Evolutionary conservation across 139 green algal genomes (phyloP).

Genomic region (Chlamydomonas incerta): DNA sequence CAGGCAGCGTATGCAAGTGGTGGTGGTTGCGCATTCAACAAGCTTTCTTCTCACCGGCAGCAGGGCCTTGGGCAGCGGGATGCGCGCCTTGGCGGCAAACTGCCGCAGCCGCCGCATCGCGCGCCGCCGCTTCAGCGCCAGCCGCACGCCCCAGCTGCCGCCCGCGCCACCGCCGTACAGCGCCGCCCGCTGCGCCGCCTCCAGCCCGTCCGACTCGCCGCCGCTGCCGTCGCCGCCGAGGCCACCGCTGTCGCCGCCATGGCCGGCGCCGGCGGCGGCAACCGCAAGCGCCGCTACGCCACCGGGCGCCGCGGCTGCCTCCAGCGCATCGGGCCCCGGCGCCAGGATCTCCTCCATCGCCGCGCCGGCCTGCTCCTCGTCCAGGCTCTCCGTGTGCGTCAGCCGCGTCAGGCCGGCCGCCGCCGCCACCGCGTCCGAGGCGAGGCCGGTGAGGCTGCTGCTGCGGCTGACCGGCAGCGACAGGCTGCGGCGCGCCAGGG

Average conservation of each 20-base stretch:
- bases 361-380: background rate
- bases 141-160: background rate
- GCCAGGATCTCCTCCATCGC: conserved; percentile 32
- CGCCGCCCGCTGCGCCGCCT: background rate
- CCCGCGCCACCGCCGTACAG: background rate
- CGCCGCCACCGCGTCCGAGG: background rate
- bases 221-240: background rate
- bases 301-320: background rate
- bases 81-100: background rate
- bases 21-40: too few relatives aligned
- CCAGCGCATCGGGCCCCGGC: background rate
- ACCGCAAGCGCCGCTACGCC: background rate
- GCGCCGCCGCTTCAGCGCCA: background rate
- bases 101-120: background rate
- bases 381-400: background rate
- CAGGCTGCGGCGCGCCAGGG: too few relatives aligned
- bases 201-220: background rate
- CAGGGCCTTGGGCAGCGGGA: conserved; percentile 30
- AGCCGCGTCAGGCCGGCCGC: background rate
- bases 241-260: background rate
- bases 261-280: too few relatives aligned
- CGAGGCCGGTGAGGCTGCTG: too few relatives aligned
- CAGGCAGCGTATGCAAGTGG: too few relatives aligned
- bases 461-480: too few relatives aligned
- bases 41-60: conserved; percentile 29